phyloP scores from a whole-genome alignment of 148 eudicot genomes.

The Selenicereus undatus region DNA sequence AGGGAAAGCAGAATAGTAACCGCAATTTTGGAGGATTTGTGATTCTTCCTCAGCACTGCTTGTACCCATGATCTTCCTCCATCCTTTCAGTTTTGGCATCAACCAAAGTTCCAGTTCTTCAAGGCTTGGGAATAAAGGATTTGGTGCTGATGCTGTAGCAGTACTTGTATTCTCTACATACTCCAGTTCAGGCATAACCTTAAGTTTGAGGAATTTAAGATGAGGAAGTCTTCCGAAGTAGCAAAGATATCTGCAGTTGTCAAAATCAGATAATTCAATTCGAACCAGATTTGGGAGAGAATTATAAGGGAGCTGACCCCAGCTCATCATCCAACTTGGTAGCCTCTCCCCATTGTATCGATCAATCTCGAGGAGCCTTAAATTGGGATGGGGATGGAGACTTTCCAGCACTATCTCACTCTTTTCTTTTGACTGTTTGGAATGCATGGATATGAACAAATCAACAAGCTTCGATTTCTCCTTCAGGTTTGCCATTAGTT shows the following conservation, averaged over 20 bases:
- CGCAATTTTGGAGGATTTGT: neutral
- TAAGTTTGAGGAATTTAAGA: neutral
- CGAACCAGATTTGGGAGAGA: neutral
- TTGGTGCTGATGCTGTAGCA: neutral
- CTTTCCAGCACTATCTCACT: neutral
- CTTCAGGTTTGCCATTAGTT: neutral
- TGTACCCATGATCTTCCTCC: neutral
- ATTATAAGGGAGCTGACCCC: neutral
- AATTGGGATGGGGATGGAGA: neutral
- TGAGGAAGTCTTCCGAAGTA: neutral
- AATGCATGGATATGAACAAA: neutral
- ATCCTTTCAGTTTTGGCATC: neutral
- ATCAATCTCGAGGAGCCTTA: neutral
- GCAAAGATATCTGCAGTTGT: neutral
- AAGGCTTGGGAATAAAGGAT: neutral
- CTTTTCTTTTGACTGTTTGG: neutral
- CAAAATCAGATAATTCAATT: too few relatives aligned
- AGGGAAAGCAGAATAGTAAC: neutral
- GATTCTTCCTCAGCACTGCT: neutral
- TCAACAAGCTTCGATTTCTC: neutral
- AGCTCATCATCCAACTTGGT: neutral
- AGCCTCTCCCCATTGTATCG: neutral
- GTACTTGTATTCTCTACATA: neutral
- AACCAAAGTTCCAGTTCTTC: neutral
- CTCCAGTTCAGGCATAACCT: neutral